Evolutionary conservation across 2,329 filamentous ascomycete species (phyloP).

Genomic region (Aureobasidium pullulans): DNA sequence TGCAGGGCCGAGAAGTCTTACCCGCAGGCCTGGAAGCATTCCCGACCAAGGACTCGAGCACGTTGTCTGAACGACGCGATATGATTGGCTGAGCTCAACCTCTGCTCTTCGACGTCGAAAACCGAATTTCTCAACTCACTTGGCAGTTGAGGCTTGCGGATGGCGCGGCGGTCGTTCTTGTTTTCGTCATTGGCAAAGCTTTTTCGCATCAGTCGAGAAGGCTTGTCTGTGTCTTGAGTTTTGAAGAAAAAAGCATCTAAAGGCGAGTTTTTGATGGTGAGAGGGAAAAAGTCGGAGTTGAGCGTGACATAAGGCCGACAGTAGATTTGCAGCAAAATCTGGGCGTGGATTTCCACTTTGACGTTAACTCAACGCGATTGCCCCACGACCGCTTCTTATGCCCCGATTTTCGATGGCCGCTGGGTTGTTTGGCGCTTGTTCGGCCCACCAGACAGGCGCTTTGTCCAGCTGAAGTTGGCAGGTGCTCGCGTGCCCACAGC

Average conservation of each 20-base stretch:
- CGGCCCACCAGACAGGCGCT: conserved; percentile 6
- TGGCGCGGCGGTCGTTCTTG: not conserved
- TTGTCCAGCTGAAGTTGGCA: conserved; percentile 6
- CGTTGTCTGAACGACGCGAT: not conserved
- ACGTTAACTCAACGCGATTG: conserved; percentile 9
- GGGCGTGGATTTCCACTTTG: not conserved
- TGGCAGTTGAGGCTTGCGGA: conserved; percentile 10
- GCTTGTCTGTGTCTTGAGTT: not conserved
- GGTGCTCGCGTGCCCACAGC: conserved; percentile 7
- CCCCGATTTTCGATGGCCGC: not conserved
- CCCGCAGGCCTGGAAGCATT: conserved; percentile 8
- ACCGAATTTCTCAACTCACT: not conserved
- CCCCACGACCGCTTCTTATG: conserved; percentile 2
- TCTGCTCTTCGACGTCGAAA: not conserved
- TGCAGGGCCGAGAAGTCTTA: conserved; percentile 11
- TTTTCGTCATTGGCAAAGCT: conserved; percentile 6
- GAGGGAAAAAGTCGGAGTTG: not conserved
- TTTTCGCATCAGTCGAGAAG: not conserved
- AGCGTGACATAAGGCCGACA: not conserved
- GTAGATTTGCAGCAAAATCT: not conserved
- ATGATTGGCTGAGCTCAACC: not conserved
- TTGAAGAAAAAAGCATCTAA: not conserved
- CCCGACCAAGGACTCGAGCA: conserved; percentile 8
- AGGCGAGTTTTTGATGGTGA: not conserved
- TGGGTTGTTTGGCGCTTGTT: conserved; percentile 11